phyloP scores from a whole-genome alignment of 768 basidiomycete genomes.

The Roridomyces roridus region DNA sequence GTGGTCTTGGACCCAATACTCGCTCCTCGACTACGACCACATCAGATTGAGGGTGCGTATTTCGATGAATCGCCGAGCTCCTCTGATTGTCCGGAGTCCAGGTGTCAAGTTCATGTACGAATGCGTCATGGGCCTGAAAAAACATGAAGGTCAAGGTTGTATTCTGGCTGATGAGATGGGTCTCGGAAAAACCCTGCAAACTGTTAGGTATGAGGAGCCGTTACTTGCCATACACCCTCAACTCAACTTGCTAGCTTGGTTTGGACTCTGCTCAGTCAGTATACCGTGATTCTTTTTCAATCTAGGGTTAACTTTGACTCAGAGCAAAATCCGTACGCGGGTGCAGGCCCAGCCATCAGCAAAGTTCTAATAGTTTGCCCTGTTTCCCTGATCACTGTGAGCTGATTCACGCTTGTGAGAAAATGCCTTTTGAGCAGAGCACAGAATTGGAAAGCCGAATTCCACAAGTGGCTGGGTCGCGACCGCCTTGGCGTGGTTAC shows the following conservation, averaged over 20 bases:
- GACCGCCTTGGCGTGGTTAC: constrained; percentile 54
- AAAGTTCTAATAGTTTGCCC: constrained; percentile 95
- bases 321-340: constrained; percentile 88
- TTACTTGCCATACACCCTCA: too few species aligned
- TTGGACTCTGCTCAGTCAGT: constrained; percentile 90
- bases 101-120: constrained; percentile 93
- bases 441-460: constrained; percentile 95
- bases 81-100: constrained; percentile 28
- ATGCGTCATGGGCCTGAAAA: constrained; percentile 92
- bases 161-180: constrained; percentile 99
- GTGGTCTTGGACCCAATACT: constrained; percentile 94
- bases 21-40: constrained; percentile 75
- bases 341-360: constrained; percentile 59
- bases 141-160: constrained; percentile 91
- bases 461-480: constrained; percentile 86
- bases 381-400: constrained; percentile 83
- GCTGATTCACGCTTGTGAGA: constrained; percentile 24
- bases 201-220: too few species aligned
- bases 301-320: too few species aligned
- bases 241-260: too few species aligned
- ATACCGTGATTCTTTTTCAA: too few species aligned
- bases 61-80: constrained; percentile 2
- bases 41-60: constrained; percentile 83
- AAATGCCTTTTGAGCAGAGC: not conserved
- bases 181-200: constrained; percentile 96